These are phyloP conservation scores for Ophiosphaerella narmari DNA, from an alignment of 2,329 filamentous ascomycete species.

Conservation along the genomic window DNA sequence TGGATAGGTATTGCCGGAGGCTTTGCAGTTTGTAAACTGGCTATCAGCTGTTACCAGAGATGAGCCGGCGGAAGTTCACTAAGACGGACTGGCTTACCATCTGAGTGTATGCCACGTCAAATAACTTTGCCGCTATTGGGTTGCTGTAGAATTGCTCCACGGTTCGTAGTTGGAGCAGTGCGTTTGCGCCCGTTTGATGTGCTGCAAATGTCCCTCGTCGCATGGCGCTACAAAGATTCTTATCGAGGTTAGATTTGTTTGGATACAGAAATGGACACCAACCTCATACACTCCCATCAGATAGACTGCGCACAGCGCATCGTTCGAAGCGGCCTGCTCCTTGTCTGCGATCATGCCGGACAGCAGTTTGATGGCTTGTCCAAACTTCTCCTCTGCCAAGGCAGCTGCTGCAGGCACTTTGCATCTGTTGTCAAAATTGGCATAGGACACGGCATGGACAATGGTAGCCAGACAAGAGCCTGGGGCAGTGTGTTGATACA, in stretches of 20 bases:
- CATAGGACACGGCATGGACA: slow-evolving; percentile 32
- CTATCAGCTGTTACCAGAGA: slow-evolving; percentile 26
- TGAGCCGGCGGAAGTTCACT: slow-evolving; percentile 13
- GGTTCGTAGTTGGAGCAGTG: slow-evolving; percentile 31
- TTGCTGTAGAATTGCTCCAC: slow-evolving; percentile 31
- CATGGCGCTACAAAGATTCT: slow-evolving; percentile 30
- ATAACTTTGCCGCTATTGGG: slow-evolving; percentile 29
- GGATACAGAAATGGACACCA: background rate
- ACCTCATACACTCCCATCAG: slow-evolving; percentile 39
- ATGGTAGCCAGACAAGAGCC: slow-evolving; percentile 29
- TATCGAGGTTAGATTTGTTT: slow-evolving; percentile 6
- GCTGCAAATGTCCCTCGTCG: slow-evolving; percentile 27
- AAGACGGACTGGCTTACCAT: slow-evolving; percentile 20
- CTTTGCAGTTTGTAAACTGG: slow-evolving; percentile 31
- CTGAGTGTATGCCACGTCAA: slow-evolving; percentile 33
- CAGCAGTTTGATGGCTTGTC: slow-evolving; percentile 26
- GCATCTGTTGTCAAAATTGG: slow-evolving; percentile 34
- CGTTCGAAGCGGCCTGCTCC: slow-evolving; percentile 24
- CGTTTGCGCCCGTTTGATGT: slow-evolving; percentile 36
- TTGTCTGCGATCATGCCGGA: slow-evolving; percentile 30
- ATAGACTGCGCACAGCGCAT: slow-evolving; percentile 32
- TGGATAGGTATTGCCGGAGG: slow-evolving; percentile 26
- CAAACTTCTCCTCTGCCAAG: slow-evolving; percentile 29
- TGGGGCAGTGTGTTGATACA: slow-evolving; percentile 26
- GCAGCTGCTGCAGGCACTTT: slow-evolving; percentile 27